Percentiles rank a stretch among this genome's conserved stretches.
Conservation (phyloP, 2,329 filamentous ascomycete genomes). For the Pestalotiopsis sp. region DNA sequence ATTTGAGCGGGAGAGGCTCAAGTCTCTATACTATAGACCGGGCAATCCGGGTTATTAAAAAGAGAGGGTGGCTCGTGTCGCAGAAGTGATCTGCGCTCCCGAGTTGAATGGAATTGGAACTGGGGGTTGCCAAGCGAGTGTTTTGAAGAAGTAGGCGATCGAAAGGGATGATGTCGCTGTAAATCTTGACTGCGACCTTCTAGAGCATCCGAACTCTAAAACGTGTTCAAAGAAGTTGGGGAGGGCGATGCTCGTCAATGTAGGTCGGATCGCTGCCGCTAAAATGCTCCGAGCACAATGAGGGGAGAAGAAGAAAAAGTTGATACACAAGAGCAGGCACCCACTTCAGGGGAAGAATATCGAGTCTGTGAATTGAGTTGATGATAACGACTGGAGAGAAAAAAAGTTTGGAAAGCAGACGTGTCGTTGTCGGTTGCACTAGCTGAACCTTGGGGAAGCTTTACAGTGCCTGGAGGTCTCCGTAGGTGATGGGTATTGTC, state of each 20-base stretch:
- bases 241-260: neutral
- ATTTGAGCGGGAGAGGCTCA: neutral
- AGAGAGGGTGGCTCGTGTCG: neutral
- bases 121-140: neutral
- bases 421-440: slow-evolving; percentile 9
- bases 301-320: neutral
- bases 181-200: neutral
- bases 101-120: neutral
- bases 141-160: neutral
- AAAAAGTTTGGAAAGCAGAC: neutral
- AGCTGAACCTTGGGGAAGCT: neutral
- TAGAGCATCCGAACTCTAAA: neutral
- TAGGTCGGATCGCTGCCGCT: neutral
- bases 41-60: neutral
- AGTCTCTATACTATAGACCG: neutral
- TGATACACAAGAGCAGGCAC: neutral
- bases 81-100: neutral
- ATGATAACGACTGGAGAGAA: neutral
- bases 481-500: neutral
- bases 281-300: neutral
- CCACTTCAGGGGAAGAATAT: neutral
- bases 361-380: slow-evolving; percentile 1
- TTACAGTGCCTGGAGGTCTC: neutral
- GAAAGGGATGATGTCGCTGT: neutral
- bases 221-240: neutral